These are phyloP conservation scores for Cercospora beticola DNA, from an alignment of 2,329 filamentous ascomycete genomes.

Conservation along the genomic window DNA sequence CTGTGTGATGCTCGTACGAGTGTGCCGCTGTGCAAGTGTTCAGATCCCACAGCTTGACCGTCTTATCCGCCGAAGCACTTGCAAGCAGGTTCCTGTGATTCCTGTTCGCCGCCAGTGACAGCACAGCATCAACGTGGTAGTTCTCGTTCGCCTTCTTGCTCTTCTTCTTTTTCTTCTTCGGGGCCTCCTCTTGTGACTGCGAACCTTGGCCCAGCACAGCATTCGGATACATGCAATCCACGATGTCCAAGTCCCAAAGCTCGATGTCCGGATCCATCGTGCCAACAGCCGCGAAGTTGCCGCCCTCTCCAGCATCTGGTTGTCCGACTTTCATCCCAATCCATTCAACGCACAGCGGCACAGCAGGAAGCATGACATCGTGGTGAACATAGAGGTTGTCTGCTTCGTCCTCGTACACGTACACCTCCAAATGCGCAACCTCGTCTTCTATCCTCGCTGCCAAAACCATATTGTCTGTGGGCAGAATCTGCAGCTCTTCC, in stretches of 20 bases:
- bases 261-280: constrained; percentile 99
- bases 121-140: constrained; percentile 91
- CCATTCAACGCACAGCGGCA: constrained; percentile 95
- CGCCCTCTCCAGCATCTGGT: constrained; percentile 59
- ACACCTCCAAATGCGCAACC: constrained; percentile 92
- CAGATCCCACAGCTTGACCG: constrained; percentile 96
- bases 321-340: constrained; percentile 86
- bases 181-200: constrained; percentile 37
- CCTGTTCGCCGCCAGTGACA: constrained; percentile 87
- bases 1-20: constrained; percentile 92
- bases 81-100: constrained; percentile 92
- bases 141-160: constrained; percentile 82
- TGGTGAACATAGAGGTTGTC: constrained; percentile 99
- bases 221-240: constrained; percentile 98
- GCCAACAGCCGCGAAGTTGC: constrained; percentile 91
- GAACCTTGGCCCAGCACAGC: constrained; percentile 79
- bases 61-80: constrained; percentile 93
- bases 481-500: constrained; percentile 88
- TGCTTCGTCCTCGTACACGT: constrained; percentile 91
- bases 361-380: constrained; percentile 97
- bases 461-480: constrained; percentile 88
- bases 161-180: constrained; percentile 91
- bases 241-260: constrained; percentile 93
- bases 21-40: constrained; percentile 90
- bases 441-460: constrained; percentile 96